Percentiles rank a stretch among this genome's conserved stretches.
Conservation (phyloP, 192 early-diverging fungal species). For the Linnemannia hyalina region DNA sequence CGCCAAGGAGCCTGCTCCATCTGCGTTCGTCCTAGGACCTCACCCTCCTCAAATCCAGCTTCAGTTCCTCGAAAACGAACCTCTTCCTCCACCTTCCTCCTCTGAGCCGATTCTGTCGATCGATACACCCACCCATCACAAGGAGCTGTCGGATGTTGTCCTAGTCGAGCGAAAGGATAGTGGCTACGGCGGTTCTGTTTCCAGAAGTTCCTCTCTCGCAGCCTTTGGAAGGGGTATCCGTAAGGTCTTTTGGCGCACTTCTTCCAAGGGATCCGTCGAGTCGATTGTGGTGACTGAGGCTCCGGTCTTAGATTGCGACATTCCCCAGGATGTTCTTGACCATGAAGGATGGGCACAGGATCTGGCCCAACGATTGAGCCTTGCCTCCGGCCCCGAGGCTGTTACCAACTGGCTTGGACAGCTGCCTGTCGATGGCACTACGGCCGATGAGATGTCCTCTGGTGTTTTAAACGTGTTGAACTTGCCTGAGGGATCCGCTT, state of each 20-base stretch:
- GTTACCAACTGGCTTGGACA: constrained; percentile 48
- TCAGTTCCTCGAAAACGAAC: constrained; percentile 41
- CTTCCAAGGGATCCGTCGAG: constrained; percentile 29
- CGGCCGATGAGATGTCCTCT: background rate
- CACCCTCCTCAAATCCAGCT: constrained; percentile 52
- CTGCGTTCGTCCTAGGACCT: constrained; percentile 29
- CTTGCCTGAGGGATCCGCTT: background rate
- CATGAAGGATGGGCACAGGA: constrained; percentile 50
- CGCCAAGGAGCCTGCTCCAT: background rate
- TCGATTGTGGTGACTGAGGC: constrained; percentile 25
- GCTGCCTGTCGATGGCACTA: background rate
- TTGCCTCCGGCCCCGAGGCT: constrained; percentile 28
- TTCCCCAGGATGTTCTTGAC: constrained; percentile 47
- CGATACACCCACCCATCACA: background rate
- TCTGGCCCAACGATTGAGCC: constrained; percentile 29
- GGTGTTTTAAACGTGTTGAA: background rate
- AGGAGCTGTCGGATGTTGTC: constrained; percentile 13
- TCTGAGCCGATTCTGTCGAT: background rate
- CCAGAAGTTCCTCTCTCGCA: constrained; percentile 44
- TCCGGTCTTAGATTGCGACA: constrained; percentile 41
- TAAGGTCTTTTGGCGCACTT: constrained; percentile 46
- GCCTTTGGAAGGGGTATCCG: constrained; percentile 47
- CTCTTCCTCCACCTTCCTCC: constrained; percentile 26
- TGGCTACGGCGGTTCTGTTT: constrained; percentile 48
- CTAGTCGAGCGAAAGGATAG: constrained; percentile 51